A percentile compares a stretch with the other conserved stretches of the same genome.
These are phyloP conservation scores for Ploettnerulaceae sp. DNA, from an alignment of 2,329 filamentous ascomycete species.

Conservation along the genomic window DNA sequence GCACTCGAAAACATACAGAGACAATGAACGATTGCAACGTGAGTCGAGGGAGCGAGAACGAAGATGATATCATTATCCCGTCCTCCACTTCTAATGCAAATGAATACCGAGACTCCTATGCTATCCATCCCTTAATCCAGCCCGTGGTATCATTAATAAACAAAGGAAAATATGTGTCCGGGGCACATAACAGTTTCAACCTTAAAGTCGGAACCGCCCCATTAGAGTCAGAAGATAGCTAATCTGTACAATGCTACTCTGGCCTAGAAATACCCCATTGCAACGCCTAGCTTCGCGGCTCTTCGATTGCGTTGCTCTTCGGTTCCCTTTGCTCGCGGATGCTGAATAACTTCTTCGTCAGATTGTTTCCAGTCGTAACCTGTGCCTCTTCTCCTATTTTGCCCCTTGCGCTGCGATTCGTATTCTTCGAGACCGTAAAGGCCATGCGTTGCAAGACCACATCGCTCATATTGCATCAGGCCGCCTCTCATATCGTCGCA, in stretches of 20 bases:
- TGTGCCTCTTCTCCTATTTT: not conserved
- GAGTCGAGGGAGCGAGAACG: too few species aligned
- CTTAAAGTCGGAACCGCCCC: slow-evolving; percentile 18
- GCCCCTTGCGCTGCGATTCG: not conserved
- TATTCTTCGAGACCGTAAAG: slow-evolving; percentile 20
- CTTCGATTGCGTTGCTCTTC: slow-evolving; percentile 10
- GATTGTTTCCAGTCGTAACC: slow-evolving; percentile 14
- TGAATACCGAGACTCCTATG: slow-evolving; percentile 11
- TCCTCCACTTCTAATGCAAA: too few species aligned
- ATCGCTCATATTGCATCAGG: slow-evolving; percentile 34
- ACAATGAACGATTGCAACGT: too few species aligned
- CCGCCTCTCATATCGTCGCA: slow-evolving; percentile 63
- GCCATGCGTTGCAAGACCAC: slow-evolving; percentile 26
- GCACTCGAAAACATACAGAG: too few species aligned
- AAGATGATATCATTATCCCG: too few species aligned
- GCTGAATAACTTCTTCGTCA: slow-evolving; percentile 7
- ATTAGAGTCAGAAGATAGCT: not conserved
- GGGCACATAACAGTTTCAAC: slow-evolving; percentile 4
- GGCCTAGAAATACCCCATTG: slow-evolving; percentile 15
- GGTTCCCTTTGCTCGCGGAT: slow-evolving; percentile 12
- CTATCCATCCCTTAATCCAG: slow-evolving; percentile 2
- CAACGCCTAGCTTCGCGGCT: slow-evolving; percentile 11
- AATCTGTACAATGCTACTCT: slow-evolving; percentile 14
- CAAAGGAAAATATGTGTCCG: slow-evolving; percentile 34
- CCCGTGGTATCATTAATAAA: slow-evolving; percentile 26